Conservation (phyloP, 164 flowering plant species). For the Santalum album region DNA sequence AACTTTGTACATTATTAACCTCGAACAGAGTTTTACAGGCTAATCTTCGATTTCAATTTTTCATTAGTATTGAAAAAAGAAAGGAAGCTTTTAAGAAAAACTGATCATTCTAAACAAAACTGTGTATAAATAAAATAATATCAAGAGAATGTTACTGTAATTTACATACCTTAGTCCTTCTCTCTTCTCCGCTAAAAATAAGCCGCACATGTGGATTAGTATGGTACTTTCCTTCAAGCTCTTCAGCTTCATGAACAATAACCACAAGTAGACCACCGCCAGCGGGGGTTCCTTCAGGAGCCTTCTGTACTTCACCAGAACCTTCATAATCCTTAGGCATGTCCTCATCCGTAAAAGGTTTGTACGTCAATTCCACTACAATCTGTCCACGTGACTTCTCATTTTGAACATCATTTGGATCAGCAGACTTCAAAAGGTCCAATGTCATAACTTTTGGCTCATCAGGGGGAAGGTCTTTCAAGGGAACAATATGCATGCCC, state of each 20-base stretch:
- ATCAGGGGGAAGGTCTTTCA: conserved; percentile 42
- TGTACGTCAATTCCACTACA: conserved; percentile 44
- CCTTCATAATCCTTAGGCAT: conserved; percentile 29
- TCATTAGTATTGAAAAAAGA: not conserved
- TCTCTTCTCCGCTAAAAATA: conserved; percentile 55
- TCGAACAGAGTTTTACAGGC: not conserved
- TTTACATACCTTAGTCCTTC: conserved; percentile 51
- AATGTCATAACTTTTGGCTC: conserved; percentile 42
- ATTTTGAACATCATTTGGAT: conserved; percentile 42
- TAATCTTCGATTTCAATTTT: not conserved
- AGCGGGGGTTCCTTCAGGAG: conserved; percentile 56
- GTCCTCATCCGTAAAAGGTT: conserved; percentile 49
- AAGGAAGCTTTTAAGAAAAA: not conserved
- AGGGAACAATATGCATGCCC: conserved; percentile 44
- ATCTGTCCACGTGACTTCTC: conserved; percentile 57
- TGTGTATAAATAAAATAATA: not conserved
- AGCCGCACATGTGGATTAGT: conserved; percentile 48
- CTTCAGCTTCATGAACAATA: conserved; percentile 54
- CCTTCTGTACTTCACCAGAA: conserved; percentile 27
- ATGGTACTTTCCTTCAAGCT: conserved; percentile 66
- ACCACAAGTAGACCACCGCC: conserved; percentile 57
- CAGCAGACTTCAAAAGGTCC: conserved; percentile 47
- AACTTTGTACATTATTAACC: not conserved
- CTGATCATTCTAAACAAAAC: not conserved
- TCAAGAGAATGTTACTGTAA: not conserved